Percentiles rank a stretch among this genome's conserved stretches.
phyloP scores from a whole-genome alignment of 768 basidiomycete genomes.

The Macrocybe gigantea region DNA sequence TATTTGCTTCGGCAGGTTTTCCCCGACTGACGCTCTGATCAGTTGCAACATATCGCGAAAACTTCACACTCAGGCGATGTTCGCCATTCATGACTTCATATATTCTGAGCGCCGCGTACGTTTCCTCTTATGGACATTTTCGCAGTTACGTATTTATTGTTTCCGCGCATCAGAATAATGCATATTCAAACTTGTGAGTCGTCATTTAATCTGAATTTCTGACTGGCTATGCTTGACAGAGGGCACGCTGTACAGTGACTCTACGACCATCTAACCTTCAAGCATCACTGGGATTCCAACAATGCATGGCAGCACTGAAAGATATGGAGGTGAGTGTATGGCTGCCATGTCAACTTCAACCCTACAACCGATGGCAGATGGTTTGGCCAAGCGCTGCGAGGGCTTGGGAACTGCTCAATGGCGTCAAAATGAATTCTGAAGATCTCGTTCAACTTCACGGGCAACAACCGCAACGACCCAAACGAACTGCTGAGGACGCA shows the following conservation, averaged over 20 bases:
- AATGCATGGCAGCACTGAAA: constrained; percentile 56
- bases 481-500: constrained; percentile 56
- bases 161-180: constrained; percentile 55
- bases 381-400: constrained; percentile 70
- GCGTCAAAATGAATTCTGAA: constrained; percentile 53
- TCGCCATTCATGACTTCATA: constrained; percentile 68
- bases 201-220: neutral
- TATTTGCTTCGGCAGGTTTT: neutral
- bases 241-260: constrained; percentile 41
- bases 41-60: constrained; percentile 59
- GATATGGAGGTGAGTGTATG: constrained; percentile 54
- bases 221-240: constrained; percentile 9
- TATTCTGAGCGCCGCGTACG: constrained; percentile 68
- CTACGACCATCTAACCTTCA: constrained; percentile 68
- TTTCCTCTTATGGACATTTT: constrained; percentile 3
- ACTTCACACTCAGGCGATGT: constrained; percentile 51
- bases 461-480: constrained; percentile 39
- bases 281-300: constrained; percentile 58
- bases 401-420: constrained; percentile 61
- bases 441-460: constrained; percentile 28
- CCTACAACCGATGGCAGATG: constrained; percentile 28
- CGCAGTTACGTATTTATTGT: constrained; percentile 4
- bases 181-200: constrained; percentile 66
- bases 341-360: constrained; percentile 1
- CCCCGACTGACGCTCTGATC: neutral